Base-by-base conservation (phyloP, 805 yeast genomes). In the Wickerhamomyces rabaulensis region DNA sequence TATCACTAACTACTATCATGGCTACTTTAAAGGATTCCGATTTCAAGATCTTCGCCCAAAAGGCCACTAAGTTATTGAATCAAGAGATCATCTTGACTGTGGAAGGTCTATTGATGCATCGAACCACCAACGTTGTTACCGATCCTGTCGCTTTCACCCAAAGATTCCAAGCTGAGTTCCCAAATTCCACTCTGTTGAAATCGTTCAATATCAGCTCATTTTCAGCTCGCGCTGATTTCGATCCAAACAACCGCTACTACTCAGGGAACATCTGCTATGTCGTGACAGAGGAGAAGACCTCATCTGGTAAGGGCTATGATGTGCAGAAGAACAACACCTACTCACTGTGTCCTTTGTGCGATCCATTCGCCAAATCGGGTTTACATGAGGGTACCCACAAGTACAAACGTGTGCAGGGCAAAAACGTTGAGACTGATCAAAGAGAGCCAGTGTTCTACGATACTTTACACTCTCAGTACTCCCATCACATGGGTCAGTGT, bases 341-440 rank as follows among this genome's bases (percentile, higher is more conserved):
- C 27, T 39, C 47, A 16, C 16, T 51, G 19, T 53, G 56, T 23
- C 53, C 54, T 5, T 20, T 51, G 19, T 53, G 54, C 40, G 49
- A 51, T 19, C 53, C 54, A 3, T 48, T 51, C 19, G 40, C 27
- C 17, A 3, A 17, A 2, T 21, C 16, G 2, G 37, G 17, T 12
- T 13, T 25, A 7, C 35, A 33, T 10, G 39, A 29, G 13, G 39
- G 26, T 16, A 23, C 31, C 23, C 23, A 20, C 9, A 10, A 25
- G 10, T 29, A 29, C 38, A 49, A 39, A 16, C 44, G 47, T 23
- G 36, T 33, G 9, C 40, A 41, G 35, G 38, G 38, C n/a, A 20
- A 27, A 16, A 38, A 33, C 19, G 23, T 44, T 13, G 39, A 41
- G n/a, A 37, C 47, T 25, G 44, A 43, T 31, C 42, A 44, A 15